Evolutionary conservation across 2,329 filamentous ascomycete genomes (phyloP).

Genomic region (Colletotrichum musicola): DNA sequence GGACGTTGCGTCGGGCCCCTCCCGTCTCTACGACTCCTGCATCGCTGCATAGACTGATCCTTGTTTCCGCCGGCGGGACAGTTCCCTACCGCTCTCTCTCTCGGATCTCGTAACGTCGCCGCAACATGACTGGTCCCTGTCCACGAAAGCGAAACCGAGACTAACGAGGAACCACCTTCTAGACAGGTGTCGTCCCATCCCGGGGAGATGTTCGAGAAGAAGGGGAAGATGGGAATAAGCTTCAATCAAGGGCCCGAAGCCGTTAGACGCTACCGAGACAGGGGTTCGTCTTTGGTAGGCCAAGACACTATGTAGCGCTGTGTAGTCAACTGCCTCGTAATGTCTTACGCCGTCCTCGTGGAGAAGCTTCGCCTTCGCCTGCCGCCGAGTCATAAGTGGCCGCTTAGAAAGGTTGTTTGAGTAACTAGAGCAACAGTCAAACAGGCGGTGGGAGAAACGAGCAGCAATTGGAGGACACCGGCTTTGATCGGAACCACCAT

Average conservation of each 20-base stretch:
- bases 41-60: conserved; percentile 1
- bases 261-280: neutral
- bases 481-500: too few species aligned
- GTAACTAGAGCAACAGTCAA: too few species aligned
- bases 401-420: too few species aligned
- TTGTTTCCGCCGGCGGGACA: neutral
- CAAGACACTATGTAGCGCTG: neutral
- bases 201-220: neutral
- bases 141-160: conserved; percentile 26
- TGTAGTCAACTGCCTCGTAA: too few species aligned
- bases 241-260: neutral
- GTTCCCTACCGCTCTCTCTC: neutral
- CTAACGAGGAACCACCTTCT: too few species aligned
- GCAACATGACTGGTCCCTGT: neutral
- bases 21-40: neutral
- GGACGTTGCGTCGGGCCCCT: conserved; percentile 14
- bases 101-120: neutral
- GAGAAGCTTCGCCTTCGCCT: too few species aligned
- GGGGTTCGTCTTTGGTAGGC: neutral
- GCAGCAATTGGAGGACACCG: too few species aligned
- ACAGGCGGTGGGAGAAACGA: too few species aligned
- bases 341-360: too few species aligned
- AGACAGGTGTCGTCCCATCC: neutral
- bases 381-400: too few species aligned
- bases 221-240: conserved; percentile 4